These are phyloP conservation scores for Theileria equi DNA, from an alignment of 169 alveolate genomes.

Conservation along the genomic window DNA sequence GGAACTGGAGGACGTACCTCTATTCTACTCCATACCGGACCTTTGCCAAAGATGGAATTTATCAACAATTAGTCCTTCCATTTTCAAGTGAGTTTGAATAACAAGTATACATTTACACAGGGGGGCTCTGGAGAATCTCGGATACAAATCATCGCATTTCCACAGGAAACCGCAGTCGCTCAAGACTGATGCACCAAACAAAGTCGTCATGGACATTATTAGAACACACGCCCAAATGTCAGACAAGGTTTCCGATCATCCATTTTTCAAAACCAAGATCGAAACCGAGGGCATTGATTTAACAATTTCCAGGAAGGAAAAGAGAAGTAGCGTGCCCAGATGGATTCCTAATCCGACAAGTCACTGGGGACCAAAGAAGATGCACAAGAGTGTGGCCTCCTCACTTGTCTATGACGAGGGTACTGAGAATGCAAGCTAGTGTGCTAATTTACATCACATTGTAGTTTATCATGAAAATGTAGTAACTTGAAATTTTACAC, in stretches of 20 bases:
- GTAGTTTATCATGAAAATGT: neutral
- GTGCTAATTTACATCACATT: neutral
- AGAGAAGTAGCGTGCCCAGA: slow-evolving; percentile 31
- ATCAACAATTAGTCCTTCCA: slow-evolving; percentile 53
- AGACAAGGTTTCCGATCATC: slow-evolving; percentile 13
- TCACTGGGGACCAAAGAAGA: slow-evolving; percentile 66
- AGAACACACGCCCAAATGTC: slow-evolving; percentile 50
- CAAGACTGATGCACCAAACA: slow-evolving; percentile 85
- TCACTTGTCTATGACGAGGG: slow-evolving; percentile 1
- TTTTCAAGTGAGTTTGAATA: slow-evolving; percentile 20
- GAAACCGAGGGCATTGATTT: slow-evolving; percentile 52
- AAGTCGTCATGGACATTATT: slow-evolving; percentile 86
- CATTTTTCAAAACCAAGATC: slow-evolving; percentile 41
- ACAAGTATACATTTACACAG: slow-evolving; percentile 3
- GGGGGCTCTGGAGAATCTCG: slow-evolving; percentile 64
- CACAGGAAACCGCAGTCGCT: slow-evolving; percentile 86
- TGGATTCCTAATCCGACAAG: slow-evolving; percentile 60
- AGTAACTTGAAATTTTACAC: neutral
- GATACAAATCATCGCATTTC: slow-evolving; percentile 85
- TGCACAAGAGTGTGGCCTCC: slow-evolving; percentile 46
- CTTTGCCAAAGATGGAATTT: slow-evolving; percentile 54
- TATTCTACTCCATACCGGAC: slow-evolving; percentile 41
- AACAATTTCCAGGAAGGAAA: neutral
- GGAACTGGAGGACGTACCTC: slow-evolving; percentile 29
- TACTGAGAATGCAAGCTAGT: neutral